Conservation (phyloP, 2,329 filamentous ascomycete genomes). For the Gliomastix tumulicola region DNA sequence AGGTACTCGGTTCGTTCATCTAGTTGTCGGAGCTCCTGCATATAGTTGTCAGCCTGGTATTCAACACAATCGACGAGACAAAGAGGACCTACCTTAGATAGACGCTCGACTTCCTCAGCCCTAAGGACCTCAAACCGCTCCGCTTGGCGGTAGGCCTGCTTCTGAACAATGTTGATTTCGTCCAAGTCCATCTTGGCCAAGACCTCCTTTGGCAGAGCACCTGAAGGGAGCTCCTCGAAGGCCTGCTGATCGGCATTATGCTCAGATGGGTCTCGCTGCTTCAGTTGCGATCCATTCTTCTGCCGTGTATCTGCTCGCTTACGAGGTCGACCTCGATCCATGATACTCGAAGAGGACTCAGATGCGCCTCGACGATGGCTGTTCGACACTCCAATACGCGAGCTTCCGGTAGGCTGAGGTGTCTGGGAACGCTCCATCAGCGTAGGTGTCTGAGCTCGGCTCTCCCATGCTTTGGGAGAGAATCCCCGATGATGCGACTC, state of each 20-base stretch:
- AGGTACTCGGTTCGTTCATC: constrained; percentile 75
- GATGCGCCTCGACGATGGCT: constrained; percentile 48
- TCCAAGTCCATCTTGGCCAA: constrained; percentile 33
- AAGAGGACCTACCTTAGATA: constrained; percentile 52
- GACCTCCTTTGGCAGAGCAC: constrained; percentile 48
- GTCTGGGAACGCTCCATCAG: constrained; percentile 10
- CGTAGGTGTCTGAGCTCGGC: constrained; percentile 16
- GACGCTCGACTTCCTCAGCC: constrained; percentile 53
- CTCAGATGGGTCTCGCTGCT: constrained; percentile 24
- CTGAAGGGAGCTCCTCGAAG: constrained; percentile 55
- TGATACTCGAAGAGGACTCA: constrained; percentile 50
- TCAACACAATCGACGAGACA: background rate
- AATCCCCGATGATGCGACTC: constrained; percentile 30
- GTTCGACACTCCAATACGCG: constrained; percentile 16
- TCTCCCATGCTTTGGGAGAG: constrained; percentile 39
- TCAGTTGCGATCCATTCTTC: constrained; percentile 12
- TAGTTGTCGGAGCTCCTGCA: constrained; percentile 64
- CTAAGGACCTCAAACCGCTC: constrained; percentile 58
- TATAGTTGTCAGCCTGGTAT: constrained; percentile 4
- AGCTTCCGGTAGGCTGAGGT: constrained; percentile 17
- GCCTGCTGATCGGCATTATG: constrained; percentile 46
- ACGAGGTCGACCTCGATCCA: constrained; percentile 55
- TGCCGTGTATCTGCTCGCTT: constrained; percentile 39
- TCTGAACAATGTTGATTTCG: constrained; percentile 46
- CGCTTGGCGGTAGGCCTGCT: constrained; percentile 56